These are phyloP conservation scores for Gracilaria caudata DNA, from an alignment of 23 red algal species.

Conservation along the genomic window DNA sequence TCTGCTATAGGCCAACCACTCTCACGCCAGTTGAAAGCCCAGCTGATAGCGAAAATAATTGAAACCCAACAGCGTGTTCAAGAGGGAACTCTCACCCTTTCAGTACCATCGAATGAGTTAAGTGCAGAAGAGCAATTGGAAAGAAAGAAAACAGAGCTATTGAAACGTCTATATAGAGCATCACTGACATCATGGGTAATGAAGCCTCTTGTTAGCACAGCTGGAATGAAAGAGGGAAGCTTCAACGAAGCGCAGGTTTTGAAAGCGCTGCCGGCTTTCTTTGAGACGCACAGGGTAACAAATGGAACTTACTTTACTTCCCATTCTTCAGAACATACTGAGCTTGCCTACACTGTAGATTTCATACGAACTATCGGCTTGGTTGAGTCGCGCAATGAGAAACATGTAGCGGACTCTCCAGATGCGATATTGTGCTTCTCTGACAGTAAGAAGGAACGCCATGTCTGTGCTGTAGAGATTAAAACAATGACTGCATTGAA, in stretches of 20 bases:
- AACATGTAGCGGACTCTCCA: neutral
- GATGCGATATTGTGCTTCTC: neutral
- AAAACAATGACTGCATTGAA: conserved; percentile 16
- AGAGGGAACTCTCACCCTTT: neutral
- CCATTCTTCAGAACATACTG: too few species aligned
- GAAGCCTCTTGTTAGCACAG: conserved; percentile 13
- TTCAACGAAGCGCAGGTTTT: conserved; percentile 32
- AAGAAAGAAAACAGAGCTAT: too few species aligned
- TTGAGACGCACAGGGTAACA: neutral
- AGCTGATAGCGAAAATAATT: neutral
- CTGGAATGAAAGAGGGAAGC: conserved; percentile 11
- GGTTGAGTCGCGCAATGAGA: neutral
- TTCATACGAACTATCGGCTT: neutral
- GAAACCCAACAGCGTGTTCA: neutral
- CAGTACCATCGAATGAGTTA: too few species aligned
- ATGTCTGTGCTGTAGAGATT: conserved; percentile 23
- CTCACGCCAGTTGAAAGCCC: neutral
- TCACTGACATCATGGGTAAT: too few species aligned
- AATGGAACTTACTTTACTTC: neutral
- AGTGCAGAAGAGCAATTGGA: too few species aligned
- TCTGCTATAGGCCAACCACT: neutral
- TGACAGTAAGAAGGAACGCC: neutral
- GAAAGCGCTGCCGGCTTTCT: neutral
- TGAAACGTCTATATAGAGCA: too few species aligned
- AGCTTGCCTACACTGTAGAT: neutral